These are phyloP conservation scores for Diaporthe vexans DNA, from an alignment of 2,329 filamentous ascomycete genomes.

Conservation along the genomic window DNA sequence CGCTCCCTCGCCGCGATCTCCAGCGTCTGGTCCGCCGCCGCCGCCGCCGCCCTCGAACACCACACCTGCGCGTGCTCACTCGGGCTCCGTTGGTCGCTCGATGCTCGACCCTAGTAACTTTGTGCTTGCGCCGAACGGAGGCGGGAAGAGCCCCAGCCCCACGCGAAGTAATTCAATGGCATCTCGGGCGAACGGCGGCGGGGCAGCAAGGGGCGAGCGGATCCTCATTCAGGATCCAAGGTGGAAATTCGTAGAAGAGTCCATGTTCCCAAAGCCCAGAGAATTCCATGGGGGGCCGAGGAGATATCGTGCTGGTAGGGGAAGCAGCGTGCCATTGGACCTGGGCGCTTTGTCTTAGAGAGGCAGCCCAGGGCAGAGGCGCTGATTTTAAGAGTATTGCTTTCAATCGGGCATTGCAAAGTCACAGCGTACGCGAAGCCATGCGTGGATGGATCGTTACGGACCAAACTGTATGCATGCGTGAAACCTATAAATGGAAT, in stretches of 20 bases:
- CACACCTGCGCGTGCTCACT: slow-evolving; percentile 47
- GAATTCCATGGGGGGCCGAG: slow-evolving; percentile 81
- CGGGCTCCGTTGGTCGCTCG: slow-evolving; percentile 64
- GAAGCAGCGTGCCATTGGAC: slow-evolving; percentile 94
- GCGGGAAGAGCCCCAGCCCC: slow-evolving; percentile 62
- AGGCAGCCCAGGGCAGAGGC: neutral
- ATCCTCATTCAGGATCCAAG: slow-evolving; percentile 80
- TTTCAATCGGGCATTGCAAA: neutral
- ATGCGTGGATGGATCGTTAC: neutral
- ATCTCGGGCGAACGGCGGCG: slow-evolving; percentile 45
- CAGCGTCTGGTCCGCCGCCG: slow-evolving; percentile 49
- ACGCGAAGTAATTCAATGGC: slow-evolving; percentile 54
- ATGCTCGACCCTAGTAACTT: slow-evolving; percentile 84
- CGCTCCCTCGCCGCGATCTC: slow-evolving; percentile 53
- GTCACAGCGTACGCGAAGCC: neutral
- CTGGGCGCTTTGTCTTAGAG: slow-evolving; percentile 68
- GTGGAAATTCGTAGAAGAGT: slow-evolving; percentile 90
- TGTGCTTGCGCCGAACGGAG: slow-evolving; percentile 77
- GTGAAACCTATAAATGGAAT: neutral
- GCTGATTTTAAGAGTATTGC: neutral
- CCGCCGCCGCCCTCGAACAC: slow-evolving; percentile 56
- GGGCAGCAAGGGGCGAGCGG: slow-evolving; percentile 52
- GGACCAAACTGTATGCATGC: neutral
- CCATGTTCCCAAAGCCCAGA: slow-evolving; percentile 85
- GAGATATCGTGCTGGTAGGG: slow-evolving; percentile 89